A percentile compares a stretch with the other conserved stretches of the same genome.
These are phyloP conservation scores for Datura wrightii DNA, from an alignment of 257 asterid species.

Conservation along the genomic window DNA sequence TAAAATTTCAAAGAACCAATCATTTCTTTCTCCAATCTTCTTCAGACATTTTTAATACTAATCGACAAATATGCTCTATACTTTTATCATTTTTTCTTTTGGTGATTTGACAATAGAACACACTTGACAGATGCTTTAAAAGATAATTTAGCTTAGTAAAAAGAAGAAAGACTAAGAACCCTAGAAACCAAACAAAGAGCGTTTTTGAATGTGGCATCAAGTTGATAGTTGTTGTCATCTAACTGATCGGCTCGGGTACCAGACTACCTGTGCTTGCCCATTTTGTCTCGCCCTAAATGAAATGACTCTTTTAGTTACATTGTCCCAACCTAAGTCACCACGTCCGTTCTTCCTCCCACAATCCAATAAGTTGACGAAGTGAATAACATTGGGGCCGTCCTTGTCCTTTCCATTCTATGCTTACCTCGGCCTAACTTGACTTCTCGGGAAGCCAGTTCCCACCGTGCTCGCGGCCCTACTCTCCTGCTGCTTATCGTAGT, in stretches of 20 bases:
- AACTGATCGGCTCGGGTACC: not conserved
- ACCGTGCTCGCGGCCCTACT: not conserved
- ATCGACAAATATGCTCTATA: not conserved
- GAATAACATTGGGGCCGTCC: not conserved
- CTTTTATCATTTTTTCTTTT: not conserved
- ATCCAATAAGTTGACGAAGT: not conserved
- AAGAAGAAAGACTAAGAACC: too few species aligned
- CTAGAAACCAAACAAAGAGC: not conserved
- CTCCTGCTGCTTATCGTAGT: too few species aligned
- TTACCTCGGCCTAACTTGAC: not conserved
- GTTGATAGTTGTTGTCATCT: not conserved
- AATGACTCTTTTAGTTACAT: not conserved
- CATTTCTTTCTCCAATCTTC: not conserved
- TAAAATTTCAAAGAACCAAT: not conserved
- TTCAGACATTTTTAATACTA: not conserved
- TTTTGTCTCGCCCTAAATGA: not conserved
- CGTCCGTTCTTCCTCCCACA: not conserved
- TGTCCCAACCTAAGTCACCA: not conserved
- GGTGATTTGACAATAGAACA: constrained; percentile 10
- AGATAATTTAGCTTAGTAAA: not conserved
- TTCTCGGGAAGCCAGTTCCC: not conserved
- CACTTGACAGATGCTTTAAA: not conserved
- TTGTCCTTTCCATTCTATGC: not conserved
- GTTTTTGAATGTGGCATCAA: not conserved
- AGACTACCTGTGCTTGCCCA: not conserved